Conservation (phyloP, 305 asterid genomes). For the Andrographis paniculata region DNA sequence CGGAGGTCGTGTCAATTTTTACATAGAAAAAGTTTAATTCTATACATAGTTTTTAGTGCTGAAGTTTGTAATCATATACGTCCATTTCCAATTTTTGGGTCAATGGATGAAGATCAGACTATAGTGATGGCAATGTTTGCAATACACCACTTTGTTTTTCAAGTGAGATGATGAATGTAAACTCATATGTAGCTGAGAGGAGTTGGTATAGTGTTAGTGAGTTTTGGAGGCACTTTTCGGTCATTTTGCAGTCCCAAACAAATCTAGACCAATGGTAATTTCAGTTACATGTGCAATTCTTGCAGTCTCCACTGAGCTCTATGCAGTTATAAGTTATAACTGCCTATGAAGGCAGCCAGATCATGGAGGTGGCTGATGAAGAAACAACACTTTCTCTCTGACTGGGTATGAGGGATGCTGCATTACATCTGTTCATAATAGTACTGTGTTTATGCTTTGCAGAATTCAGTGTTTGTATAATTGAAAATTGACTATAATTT, state of each 20-base stretch:
- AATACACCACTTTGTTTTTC: background rate
- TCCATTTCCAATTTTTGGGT: conserved; percentile 4
- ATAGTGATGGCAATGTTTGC: background rate
- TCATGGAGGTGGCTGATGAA: conserved; percentile 56
- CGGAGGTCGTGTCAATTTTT: too few relatives aligned
- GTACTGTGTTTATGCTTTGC: too few relatives aligned
- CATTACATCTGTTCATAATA: conserved; percentile 10
- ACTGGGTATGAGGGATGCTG: conserved; percentile 38
- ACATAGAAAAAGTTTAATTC: too few relatives aligned
- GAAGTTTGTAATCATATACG: conserved; percentile 9
- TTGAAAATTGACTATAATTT: too few relatives aligned
- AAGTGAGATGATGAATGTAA: background rate
- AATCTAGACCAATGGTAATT: conserved; percentile 8
- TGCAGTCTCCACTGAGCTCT: conserved; percentile 40
- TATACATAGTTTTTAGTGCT: conserved; percentile 13
- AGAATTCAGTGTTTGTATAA: too few relatives aligned
- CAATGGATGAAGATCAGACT: background rate
- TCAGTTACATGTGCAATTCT: conserved; percentile 8
- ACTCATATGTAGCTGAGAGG: too few relatives aligned
- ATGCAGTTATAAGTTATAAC: conserved; percentile 13
- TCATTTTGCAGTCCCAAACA: too few relatives aligned
- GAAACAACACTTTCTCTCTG: conserved; percentile 41
- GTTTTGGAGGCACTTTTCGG: too few relatives aligned
- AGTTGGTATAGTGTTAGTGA: too few relatives aligned
- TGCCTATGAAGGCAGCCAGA: conserved; percentile 53